Conservation (phyloP, 495 filamentous ascomycete genomes). For the Massariosphaeria phaeospora region DNA sequence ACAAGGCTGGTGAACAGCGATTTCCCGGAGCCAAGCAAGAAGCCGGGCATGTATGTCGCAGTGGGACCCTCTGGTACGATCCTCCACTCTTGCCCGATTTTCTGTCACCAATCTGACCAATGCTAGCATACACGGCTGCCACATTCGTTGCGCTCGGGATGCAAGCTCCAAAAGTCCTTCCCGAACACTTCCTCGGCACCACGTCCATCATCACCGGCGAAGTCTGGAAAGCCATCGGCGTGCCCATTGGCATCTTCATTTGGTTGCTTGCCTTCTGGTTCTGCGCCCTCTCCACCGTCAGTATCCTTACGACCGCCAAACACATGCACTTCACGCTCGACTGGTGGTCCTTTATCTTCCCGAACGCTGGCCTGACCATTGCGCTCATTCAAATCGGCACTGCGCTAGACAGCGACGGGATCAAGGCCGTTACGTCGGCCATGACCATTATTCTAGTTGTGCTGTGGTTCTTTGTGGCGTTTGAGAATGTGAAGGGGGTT, state of each 20-base stretch:
- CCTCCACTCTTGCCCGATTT: too few species aligned
- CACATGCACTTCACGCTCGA: slow-evolving; percentile 12
- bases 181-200: not conserved
- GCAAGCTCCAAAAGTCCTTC: slow-evolving; percentile 25
- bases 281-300: slow-evolving; percentile 13
- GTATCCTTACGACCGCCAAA: not conserved
- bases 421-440: not conserved
- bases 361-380: slow-evolving; percentile 6
- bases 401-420: not conserved
- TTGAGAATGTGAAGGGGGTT: not conserved
- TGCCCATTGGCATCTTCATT: not conserved
- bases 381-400: slow-evolving; percentile 1
- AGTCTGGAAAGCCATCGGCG: not conserved
- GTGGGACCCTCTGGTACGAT: too few species aligned
- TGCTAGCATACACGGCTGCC: slow-evolving; percentile 28
- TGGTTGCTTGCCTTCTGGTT: slow-evolving; percentile 9
- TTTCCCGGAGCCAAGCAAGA: too few species aligned
- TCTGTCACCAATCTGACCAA: too few species aligned
- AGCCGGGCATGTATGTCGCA: too few species aligned
- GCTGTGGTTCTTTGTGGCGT: slow-evolving; percentile 1
- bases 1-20: too few species aligned
- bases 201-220: not conserved
- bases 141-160: slow-evolving; percentile 26
- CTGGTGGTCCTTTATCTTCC: slow-evolving; percentile 17
- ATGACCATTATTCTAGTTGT: slow-evolving; percentile 1